Percentiles rank a stretch among this genome's conserved stretches.
Conservation (phyloP, 768 basidiomycete species). For the Artomyces pyxidatus region DNA sequence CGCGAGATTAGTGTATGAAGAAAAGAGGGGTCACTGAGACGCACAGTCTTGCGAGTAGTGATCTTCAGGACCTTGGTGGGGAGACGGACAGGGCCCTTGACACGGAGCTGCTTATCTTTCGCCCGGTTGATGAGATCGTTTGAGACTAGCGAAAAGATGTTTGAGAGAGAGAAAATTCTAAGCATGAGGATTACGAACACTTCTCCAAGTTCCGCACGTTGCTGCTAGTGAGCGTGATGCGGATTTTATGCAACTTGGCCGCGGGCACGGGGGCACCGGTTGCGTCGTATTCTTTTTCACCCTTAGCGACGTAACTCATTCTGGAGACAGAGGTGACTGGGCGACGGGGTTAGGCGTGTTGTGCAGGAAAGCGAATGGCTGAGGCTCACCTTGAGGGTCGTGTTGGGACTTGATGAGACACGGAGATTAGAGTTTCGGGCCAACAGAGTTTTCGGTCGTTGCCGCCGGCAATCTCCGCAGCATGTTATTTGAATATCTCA, state of each 20-base stretch:
- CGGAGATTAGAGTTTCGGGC: slow-evolving; percentile 8
- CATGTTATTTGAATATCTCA: no score
- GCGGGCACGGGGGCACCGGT: slow-evolving; percentile 77
- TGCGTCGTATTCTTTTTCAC: slow-evolving; percentile 96
- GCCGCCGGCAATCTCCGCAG: not conserved
- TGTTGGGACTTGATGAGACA: slow-evolving; percentile 2
- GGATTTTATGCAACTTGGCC: slow-evolving; percentile 97
- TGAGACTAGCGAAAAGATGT: slow-evolving; percentile 57
- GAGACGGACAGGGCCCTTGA: slow-evolving; percentile 97
- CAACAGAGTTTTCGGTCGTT: not conserved
- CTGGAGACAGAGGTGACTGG: slow-evolving; percentile 27
- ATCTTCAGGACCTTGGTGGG: slow-evolving; percentile 99
- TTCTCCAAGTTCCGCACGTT: slow-evolving; percentile 99
- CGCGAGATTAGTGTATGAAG: not conserved
- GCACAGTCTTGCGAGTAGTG: slow-evolving; percentile 96
- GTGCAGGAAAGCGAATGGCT: not conserved
- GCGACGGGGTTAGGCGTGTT: slow-evolving; percentile 80
- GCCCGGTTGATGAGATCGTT: slow-evolving; percentile 95
- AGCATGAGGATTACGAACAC: slow-evolving; percentile 44
- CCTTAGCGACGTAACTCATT: slow-evolving; percentile 99
- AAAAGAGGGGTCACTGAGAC: slow-evolving; percentile 22
- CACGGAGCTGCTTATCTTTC: slow-evolving; percentile 98
- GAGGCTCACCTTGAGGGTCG: slow-evolving; percentile 5
- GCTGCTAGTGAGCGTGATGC: slow-evolving; percentile 97
- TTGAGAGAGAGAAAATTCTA: not conserved